Percentiles rank a stretch among this genome's conserved stretches.
Conservation (phyloP, 345 rosid genomes). For the Eucalyptus marginata region DNA sequence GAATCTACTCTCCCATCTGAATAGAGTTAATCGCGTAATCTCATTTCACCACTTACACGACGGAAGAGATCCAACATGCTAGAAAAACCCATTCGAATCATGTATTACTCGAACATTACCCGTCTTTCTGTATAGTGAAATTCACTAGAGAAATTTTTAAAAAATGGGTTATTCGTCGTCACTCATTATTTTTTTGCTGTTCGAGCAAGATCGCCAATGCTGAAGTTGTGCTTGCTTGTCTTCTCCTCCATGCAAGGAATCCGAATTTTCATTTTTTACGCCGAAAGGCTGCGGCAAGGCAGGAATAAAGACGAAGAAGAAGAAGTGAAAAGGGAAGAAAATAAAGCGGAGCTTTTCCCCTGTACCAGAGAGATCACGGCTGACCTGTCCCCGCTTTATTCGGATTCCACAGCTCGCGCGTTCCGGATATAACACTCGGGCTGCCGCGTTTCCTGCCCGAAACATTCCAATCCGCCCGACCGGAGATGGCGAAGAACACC, state of each 20-base stretch:
- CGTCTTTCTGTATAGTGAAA: neutral
- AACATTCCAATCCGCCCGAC: neutral
- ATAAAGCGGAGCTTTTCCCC: constrained; percentile 5
- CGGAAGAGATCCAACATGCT: neutral
- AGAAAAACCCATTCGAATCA: neutral
- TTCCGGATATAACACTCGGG: neutral
- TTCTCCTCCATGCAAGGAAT: constrained; percentile 42
- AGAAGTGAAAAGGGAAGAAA: neutral
- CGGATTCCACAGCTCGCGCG: neutral
- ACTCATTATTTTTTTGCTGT: neutral
- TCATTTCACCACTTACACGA: fast-evolving
- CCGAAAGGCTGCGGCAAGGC: neutral
- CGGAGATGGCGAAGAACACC: constrained; percentile 7
- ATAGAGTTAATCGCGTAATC: neutral
- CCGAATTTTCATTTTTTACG: constrained; percentile 4
- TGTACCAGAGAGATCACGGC: neutral
- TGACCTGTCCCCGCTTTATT: constrained; percentile 13
- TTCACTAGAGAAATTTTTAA: neutral
- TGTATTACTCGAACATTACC: neutral
- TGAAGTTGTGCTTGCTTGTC: constrained; percentile 13
- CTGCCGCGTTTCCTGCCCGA: neutral
- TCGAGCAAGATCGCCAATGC: neutral
- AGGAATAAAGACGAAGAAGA: constrained; percentile 11
- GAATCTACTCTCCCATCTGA: fast-evolving
- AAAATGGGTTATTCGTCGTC: neutral